Evolutionary conservation across 2,329 filamentous ascomycete species (phyloP).

Genomic region (Botrytis tulipae): DNA sequence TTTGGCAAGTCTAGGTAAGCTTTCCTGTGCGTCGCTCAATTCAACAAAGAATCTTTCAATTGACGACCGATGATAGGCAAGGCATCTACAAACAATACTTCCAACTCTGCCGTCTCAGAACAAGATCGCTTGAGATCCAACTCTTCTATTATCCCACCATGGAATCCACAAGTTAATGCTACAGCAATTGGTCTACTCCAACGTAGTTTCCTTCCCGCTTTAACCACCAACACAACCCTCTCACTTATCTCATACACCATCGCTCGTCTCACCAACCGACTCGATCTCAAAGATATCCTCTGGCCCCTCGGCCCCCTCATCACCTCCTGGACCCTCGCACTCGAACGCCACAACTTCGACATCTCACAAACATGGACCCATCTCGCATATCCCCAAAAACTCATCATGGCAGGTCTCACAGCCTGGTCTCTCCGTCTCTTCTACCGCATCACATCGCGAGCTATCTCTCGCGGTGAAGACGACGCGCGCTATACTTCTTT

Average conservation of each 20-base stretch:
- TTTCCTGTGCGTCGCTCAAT: background rate
- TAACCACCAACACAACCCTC: slow-evolving; percentile 22
- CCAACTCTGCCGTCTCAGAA: background rate
- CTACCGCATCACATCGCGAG: slow-evolving; percentile 20
- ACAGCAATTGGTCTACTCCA: slow-evolving; percentile 22
- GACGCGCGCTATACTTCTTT: slow-evolving; percentile 21
- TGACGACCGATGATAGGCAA: background rate
- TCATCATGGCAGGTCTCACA: slow-evolving; percentile 22
- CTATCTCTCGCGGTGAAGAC: slow-evolving; percentile 16
- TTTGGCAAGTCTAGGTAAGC: slow-evolving; percentile 10
- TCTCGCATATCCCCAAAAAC: slow-evolving; percentile 22
- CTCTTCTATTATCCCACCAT: slow-evolving; percentile 12
- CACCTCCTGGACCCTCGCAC: slow-evolving; percentile 22
- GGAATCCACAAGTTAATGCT: slow-evolving; percentile 17
- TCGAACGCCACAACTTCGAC: slow-evolving; percentile 20
- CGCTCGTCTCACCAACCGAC: slow-evolving; percentile 21
- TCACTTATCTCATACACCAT: slow-evolving; percentile 20
- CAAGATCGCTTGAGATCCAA: slow-evolving; percentile 10
- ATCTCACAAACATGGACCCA: slow-evolving; percentile 15
- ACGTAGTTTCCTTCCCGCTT: slow-evolving; percentile 22
- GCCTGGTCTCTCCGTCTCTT: slow-evolving; percentile 22
- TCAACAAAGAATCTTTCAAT: background rate
- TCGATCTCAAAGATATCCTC: slow-evolving; percentile 23
- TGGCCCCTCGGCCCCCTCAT: slow-evolving; percentile 24
- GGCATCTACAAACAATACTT: slow-evolving; percentile 3